Conservation (phyloP, 306 rosid genomes). For the Amphicarpaea edgeworthii region DNA sequence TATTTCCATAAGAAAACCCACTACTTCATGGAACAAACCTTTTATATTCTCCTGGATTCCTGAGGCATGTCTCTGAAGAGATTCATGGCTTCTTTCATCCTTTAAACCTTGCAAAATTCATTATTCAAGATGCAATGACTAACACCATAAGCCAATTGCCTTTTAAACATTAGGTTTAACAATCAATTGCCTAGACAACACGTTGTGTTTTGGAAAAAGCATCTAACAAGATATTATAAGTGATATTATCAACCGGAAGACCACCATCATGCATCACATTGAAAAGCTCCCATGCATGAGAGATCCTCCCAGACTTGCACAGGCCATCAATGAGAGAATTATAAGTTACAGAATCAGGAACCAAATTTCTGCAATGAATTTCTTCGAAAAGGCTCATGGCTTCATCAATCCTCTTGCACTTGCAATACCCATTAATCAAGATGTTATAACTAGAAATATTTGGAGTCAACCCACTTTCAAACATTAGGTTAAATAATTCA, state of each 20-base stretch:
- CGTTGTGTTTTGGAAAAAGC: slow-evolving; percentile 35
- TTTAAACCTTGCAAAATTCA: background rate
- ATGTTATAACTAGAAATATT: slow-evolving; percentile 39
- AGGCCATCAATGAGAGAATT: slow-evolving; percentile 45
- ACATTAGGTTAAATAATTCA: slow-evolving; percentile 42
- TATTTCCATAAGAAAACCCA: too few species aligned
- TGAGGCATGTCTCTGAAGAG: slow-evolving; percentile 28
- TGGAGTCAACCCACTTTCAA: slow-evolving; percentile 43
- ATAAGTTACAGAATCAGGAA: slow-evolving; percentile 46
- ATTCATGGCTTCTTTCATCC: slow-evolving; percentile 14
- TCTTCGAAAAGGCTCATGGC: slow-evolving; percentile 42
- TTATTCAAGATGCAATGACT: slow-evolving; percentile 12
- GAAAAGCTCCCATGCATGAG: slow-evolving; percentile 49
- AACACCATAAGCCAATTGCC: background rate
- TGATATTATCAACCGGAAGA: slow-evolving; percentile 22
- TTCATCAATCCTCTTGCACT: slow-evolving; percentile 42
- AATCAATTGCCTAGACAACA: slow-evolving; percentile 21
- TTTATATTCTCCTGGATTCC: too few species aligned
- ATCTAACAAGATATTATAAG: slow-evolving; percentile 46
- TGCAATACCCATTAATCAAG: slow-evolving; percentile 49
- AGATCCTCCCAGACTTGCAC: slow-evolving; percentile 40
- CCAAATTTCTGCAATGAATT: slow-evolving; percentile 41
- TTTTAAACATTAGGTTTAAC: slow-evolving; percentile 1
- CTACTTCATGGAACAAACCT: too few species aligned
- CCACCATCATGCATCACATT: slow-evolving; percentile 32